A percentile compares a stretch with the other conserved stretches of the same genome.
Conservation (phyloP, 768 basidiomycete species). For the Amanita fuliginea region DNA sequence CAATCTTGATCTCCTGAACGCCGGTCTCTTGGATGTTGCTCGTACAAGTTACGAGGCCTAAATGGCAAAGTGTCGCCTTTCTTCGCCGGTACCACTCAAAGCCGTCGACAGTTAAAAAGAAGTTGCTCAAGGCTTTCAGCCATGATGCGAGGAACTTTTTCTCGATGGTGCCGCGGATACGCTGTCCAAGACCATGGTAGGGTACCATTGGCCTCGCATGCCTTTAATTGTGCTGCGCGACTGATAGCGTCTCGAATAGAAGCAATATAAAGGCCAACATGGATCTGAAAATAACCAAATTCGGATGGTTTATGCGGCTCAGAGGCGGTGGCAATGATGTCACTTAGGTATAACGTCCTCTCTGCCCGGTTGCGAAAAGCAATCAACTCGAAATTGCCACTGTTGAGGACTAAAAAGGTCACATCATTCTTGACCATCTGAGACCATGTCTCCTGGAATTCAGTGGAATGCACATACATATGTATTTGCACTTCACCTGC, state of each 20-base stretch:
- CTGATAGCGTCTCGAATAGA: neutral
- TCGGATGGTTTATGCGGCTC: neutral
- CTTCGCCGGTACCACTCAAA: neutral
- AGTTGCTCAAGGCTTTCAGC: neutral
- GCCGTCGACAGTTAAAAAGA: neutral
- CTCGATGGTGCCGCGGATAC: neutral
- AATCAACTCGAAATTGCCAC: too few species aligned
- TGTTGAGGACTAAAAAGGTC: neutral
- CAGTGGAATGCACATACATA: neutral
- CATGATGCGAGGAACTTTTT: neutral
- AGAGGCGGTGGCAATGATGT: neutral
- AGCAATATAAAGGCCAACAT: neutral
- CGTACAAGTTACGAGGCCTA: neutral
- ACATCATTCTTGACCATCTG: neutral
- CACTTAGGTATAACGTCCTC: neutral
- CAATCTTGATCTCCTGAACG: too few species aligned
- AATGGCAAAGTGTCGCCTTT: neutral
- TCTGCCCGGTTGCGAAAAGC: neutral
- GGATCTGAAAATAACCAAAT: neutral
- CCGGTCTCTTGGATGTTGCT: neutral
- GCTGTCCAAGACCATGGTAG: neutral
- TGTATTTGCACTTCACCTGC: neutral
- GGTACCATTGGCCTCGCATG: neutral
- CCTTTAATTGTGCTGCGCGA: neutral
- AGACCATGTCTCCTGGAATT: neutral